These are phyloP conservation scores for Diospyros kaki DNA, from an alignment of 148 eudicot genomes.

Conservation along the genomic window DNA sequence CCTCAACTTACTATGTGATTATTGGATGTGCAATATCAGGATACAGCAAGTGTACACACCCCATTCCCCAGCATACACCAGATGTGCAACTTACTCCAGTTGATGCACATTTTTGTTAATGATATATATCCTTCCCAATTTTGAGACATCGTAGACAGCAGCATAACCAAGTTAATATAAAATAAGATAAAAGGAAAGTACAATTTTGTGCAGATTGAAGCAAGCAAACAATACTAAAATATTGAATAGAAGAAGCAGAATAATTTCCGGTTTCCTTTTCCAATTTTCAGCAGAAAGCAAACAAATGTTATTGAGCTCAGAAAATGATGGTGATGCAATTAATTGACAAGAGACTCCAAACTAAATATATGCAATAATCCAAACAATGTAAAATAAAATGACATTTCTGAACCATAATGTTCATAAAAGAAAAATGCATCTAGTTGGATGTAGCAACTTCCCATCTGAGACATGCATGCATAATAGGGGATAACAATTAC, in stretches of 20 bases:
- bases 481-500: background rate
- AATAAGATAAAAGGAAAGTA: background rate
- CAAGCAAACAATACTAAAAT: background rate
- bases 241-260: background rate
- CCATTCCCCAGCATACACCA: no score
- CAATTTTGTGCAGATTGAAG: background rate
- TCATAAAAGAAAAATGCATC: background rate
- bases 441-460: background rate
- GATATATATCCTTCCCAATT: no score
- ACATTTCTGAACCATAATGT: background rate
- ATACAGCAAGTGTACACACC: no score
- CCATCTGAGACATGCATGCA: background rate
- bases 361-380: background rate
- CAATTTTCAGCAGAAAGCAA: background rate
- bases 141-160: no score
- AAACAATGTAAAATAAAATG: background rate
- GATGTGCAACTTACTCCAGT: no score
- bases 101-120: no score
- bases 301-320: background rate
- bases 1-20: no score
- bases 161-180: no score
- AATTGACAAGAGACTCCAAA: background rate
- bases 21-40: no score
- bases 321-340: background rate
- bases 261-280: background rate